Evolutionary conservation across 2,329 filamentous ascomycete species (phyloP), one percentile per base, ranked within the genome.

Genomic region (Knoxdaviesia proteae): DNA sequence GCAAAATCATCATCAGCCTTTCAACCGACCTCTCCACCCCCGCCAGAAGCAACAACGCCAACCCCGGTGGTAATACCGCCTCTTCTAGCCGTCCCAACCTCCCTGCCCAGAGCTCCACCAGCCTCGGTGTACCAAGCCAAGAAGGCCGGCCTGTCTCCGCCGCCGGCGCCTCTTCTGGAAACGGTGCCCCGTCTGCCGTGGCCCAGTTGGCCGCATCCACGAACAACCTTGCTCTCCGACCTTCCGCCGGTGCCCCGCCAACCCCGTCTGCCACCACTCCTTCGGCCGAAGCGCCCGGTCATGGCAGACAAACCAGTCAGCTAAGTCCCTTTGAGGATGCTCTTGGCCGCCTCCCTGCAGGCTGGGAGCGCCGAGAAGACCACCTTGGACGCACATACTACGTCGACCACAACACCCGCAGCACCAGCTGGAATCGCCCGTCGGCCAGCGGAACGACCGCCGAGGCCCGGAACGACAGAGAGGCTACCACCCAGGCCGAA

Each of bases 341-440:
- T n/a, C 87, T 94, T 55, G 90, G 90, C 45, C 78, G 88, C 51
- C 62, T 98, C 43, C 90, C 90, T 34, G 77, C 82, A 41, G 90
- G 90, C 34, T 98, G 90, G 88, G 90, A 98, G 62, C 77, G 90
- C 44, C 76, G 90, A 44, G 88, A 96, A 59, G 90, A 98, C 57
- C 90, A 94, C 51, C 61, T 96, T 38, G 88, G 90, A 42, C 74
- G 90, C 53, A 96, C 88, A 29, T 98, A 98, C 57, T 98, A 96
- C 57, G 90, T 98, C 42, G 90, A 98, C 55, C 90, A 96, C 58
- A 96, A 96, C 58, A 94, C 87, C 6, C 72, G 90, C 52, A 88
- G 90, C 44, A 98, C 90, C 1, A 96, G 88, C 51, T 98, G 90
- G 90, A 88, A 83, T 51, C 71, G 90, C 46, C 90, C 90, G 6